Percentiles rank a stretch among this genome's conserved stretches.
These are phyloP conservation scores for Ramaria sp. DNA, from an alignment of 768 basidiomycete species.

Conservation along the genomic window DNA sequence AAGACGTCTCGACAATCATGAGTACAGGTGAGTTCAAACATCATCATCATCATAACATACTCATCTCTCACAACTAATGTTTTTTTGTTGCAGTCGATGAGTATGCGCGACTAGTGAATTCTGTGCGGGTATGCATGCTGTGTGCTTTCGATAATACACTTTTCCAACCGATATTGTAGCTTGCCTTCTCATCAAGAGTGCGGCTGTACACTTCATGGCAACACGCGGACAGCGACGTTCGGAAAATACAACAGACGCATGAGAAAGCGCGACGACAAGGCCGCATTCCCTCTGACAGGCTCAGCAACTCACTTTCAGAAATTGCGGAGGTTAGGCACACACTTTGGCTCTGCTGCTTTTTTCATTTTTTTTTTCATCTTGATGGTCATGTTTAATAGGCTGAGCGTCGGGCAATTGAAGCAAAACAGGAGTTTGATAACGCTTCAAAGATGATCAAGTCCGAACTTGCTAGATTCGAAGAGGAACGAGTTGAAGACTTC, in stretches of 20 bases:
- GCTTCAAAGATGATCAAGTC: constrained; percentile 80
- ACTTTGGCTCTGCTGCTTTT: not conserved
- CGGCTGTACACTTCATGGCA: constrained; percentile 79
- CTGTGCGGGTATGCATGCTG: constrained; percentile 56
- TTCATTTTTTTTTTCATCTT: not conserved
- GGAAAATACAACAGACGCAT: constrained; percentile 61
- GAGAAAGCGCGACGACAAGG: constrained; percentile 79
- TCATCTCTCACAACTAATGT: not conserved
- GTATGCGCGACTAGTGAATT: constrained; percentile 83
- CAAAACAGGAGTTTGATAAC: constrained; percentile 82
- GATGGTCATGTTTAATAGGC: constrained; percentile 35
- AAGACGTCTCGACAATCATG: constrained; percentile 74
- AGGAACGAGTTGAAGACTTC: constrained; percentile 89
- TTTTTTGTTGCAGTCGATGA: constrained; percentile 51
- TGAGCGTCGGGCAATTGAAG: constrained; percentile 73
- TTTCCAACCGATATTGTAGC: constrained; percentile 28
- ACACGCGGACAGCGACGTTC: constrained; percentile 60
- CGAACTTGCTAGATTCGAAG: constrained; percentile 86
- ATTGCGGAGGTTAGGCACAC: constrained; percentile 58
- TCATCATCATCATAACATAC: not conserved
- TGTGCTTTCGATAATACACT: not conserved
- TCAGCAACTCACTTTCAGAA: constrained; percentile 63
- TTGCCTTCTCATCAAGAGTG: constrained; percentile 81
- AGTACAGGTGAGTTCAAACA: constrained; percentile 52
- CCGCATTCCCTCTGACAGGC: constrained; percentile 53